These are phyloP conservation scores for Trematosphaeria pertusa DNA, from an alignment of 2,329 filamentous ascomycete species.

Conservation along the genomic window DNA sequence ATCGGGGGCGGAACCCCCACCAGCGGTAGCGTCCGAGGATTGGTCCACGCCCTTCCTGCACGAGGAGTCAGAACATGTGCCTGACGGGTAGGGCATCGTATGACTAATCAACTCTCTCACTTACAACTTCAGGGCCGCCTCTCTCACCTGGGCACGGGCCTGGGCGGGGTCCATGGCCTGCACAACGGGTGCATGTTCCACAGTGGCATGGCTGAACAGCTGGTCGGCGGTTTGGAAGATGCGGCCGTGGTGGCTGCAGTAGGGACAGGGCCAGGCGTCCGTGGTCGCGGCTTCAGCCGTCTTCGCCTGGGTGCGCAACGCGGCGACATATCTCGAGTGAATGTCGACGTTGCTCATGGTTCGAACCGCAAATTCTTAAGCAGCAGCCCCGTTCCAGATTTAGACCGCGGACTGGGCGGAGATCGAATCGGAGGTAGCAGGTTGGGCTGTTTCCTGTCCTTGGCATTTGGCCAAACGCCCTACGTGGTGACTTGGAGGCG, in stretches of 20 bases:
- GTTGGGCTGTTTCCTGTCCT: too few species aligned
- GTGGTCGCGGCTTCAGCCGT: conserved; percentile 25
- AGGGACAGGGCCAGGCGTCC: conserved; percentile 38
- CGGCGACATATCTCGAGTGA: conserved; percentile 33
- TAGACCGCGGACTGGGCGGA: too few species aligned
- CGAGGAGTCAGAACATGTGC: conserved; percentile 10
- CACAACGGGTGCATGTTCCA: conserved; percentile 35
- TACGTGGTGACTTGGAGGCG: too few species aligned
- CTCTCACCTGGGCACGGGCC: conserved; percentile 30
- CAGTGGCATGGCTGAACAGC: conserved; percentile 33
- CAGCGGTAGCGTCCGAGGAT: conserved; percentile 34
- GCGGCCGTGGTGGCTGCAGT: conserved; percentile 30
- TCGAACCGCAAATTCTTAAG: conserved; percentile 3
- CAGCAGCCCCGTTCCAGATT: conserved; percentile 6
- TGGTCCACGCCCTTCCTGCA: conserved; percentile 26
- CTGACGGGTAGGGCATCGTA: background rate
- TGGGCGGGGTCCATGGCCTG: conserved; percentile 22
- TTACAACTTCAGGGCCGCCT: conserved; percentile 32
- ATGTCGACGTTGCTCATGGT: conserved; percentile 33
- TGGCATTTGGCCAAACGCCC: too few species aligned
- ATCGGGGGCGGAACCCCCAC: conserved; percentile 37
- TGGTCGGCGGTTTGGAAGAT: conserved; percentile 38
- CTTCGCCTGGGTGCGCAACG: conserved; percentile 36
- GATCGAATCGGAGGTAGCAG: too few species aligned
- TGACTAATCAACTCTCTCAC: conserved; percentile 15